These are phyloP conservation scores for Aspergillus luchuensis DNA, from an alignment of 2,329 filamentous ascomycete genomes.

Conservation along the genomic window DNA sequence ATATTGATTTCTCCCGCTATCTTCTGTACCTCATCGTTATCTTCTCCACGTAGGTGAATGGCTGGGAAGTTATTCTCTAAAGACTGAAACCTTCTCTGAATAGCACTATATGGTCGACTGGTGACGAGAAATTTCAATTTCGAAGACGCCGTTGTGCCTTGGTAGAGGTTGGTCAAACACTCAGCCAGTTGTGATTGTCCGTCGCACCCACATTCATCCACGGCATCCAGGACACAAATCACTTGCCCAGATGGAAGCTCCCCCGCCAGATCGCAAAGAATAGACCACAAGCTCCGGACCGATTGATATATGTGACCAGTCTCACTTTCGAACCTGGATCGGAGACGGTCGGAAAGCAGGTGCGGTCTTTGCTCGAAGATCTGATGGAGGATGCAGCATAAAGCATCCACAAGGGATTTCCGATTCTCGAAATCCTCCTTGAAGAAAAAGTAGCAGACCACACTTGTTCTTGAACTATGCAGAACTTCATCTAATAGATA, in stretches of 20 bases:
- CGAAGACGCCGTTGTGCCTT: background rate
- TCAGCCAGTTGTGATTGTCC: slow-evolving; percentile 25
- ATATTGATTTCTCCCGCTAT: slow-evolving; percentile 29
- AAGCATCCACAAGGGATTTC: slow-evolving; percentile 10
- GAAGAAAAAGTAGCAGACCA: slow-evolving; percentile 48
- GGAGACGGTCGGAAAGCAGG: slow-evolving; percentile 17
- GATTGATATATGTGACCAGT: slow-evolving; percentile 20
- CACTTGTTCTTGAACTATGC: background rate
- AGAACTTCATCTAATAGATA: slow-evolving; percentile 18
- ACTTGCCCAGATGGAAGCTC: slow-evolving; percentile 24
- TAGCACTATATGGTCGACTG: slow-evolving; percentile 27
- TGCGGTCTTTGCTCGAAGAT: slow-evolving; percentile 32
- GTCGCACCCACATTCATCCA: slow-evolving; percentile 43
- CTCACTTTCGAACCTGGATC: slow-evolving; percentile 19
- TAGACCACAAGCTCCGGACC: slow-evolving; percentile 36
- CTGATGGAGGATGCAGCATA: slow-evolving; percentile 44
- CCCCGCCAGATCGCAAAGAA: slow-evolving; percentile 23
- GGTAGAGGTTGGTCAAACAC: slow-evolving; percentile 30
- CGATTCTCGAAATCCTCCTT: slow-evolving; percentile 27
- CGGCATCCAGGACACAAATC: slow-evolving; percentile 45
- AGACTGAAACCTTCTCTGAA: slow-evolving; percentile 17
- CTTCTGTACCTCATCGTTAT: slow-evolving; percentile 19
- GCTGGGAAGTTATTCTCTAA: slow-evolving; percentile 14
- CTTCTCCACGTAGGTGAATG: slow-evolving; percentile 24
- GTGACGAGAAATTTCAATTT: slow-evolving; percentile 42